phyloP scores from a whole-genome alignment of 352 stramenopile species.

The Pythium dissotocum region DNA sequence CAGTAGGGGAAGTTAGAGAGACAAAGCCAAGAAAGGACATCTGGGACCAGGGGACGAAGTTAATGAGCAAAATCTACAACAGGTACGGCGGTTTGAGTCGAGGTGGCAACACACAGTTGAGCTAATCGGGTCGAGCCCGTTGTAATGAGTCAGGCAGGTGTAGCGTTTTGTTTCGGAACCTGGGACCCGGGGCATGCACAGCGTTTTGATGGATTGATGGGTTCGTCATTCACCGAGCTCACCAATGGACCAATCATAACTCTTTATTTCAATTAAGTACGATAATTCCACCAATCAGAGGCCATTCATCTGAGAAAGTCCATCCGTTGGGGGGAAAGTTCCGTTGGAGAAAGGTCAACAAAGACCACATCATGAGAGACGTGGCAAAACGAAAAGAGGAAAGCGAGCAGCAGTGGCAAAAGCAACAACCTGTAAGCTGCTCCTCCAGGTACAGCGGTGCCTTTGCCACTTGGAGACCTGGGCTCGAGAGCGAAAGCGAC shows the following conservation, averaged over 20 bases:
- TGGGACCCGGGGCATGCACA: neutral
- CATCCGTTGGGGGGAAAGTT: neutral
- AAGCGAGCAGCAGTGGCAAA: neutral
- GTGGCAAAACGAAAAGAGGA: neutral
- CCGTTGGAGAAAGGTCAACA: neutral
- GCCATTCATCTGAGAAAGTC: neutral
- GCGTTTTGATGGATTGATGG: neutral
- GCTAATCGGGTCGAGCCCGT: neutral
- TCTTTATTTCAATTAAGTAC: neutral
- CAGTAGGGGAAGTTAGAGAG: neutral
- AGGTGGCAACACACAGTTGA: neutral
- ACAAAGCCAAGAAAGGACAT: no score
- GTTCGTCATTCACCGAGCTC: neutral
- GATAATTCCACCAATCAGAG: neutral
- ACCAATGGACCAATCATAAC: neutral
- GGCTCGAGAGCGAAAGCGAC: constrained; percentile 1
- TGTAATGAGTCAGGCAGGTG: neutral
- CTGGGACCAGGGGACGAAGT: neutral
- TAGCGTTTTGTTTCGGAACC: neutral
- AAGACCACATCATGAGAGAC: neutral
- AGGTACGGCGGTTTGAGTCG: neutral
- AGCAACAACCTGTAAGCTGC: neutral
- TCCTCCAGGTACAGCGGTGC: neutral
- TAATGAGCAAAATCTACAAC: neutral
- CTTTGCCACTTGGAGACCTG: constrained; percentile 3